These are phyloP conservation scores for Dendrobium catenatum DNA, from an alignment of 106 monocot genomes.

Conservation along the genomic window DNA sequence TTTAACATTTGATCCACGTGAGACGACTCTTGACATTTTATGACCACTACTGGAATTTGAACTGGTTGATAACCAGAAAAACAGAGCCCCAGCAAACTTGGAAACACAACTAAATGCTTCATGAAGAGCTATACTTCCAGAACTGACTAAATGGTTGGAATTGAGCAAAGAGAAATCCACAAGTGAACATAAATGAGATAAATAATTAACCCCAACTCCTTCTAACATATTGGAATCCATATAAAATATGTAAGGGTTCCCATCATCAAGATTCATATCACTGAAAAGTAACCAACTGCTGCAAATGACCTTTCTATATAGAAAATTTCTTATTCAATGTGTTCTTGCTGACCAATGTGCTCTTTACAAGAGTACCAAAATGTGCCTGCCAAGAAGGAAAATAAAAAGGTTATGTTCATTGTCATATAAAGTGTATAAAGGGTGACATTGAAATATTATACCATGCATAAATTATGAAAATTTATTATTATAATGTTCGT, in stretches of 20 bases:
- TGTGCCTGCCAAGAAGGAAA: background rate
- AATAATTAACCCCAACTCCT: conserved; percentile 39
- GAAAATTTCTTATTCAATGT: background rate
- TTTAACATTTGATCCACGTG: conserved; percentile 18
- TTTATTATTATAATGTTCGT: background rate
- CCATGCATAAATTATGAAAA: background rate
- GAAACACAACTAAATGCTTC: conserved; percentile 50
- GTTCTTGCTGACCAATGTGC: background rate
- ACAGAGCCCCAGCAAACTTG: conserved; percentile 62
- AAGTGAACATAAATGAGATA: conserved; percentile 52
- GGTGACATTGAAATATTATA: background rate
- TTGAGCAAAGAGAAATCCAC: conserved; percentile 41
- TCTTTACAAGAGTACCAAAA: background rate
- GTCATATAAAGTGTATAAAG: background rate
- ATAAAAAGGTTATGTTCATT: background rate
- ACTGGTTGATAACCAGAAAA: conserved; percentile 55
- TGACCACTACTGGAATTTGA: conserved; percentile 30
- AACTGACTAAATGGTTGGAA: conserved; percentile 35
- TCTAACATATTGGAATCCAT: conserved; percentile 40
- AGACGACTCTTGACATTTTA: conserved; percentile 14
- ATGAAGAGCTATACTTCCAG: conserved; percentile 56
- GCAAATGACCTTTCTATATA: background rate
- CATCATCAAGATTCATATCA: conserved; percentile 5
- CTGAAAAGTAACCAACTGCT: background rate
- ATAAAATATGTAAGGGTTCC: conserved; percentile 21